Conservation (phyloP, 306 rosid species). For the Citrullus colocynthis region DNA sequence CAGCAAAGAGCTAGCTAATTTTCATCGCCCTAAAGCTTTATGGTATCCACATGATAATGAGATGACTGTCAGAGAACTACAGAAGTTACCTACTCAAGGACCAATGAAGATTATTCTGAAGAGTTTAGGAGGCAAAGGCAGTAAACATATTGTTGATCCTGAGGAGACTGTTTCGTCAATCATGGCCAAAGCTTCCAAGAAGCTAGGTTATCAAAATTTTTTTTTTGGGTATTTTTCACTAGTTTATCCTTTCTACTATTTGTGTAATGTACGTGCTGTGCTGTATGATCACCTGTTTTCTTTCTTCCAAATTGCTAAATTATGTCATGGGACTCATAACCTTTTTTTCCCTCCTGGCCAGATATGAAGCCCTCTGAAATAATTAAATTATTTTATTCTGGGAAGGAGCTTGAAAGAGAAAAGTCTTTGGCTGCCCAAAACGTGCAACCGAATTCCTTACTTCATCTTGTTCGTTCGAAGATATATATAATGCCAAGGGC, state of each 20-base stretch:
- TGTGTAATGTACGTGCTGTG: not conserved
- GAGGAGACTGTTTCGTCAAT: constrained; percentile 75
- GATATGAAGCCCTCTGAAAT: constrained; percentile 74
- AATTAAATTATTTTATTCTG: constrained; percentile 59
- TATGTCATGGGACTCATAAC: not conserved
- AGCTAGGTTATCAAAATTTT: constrained; percentile 59
- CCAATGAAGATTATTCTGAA: constrained; percentile 75
- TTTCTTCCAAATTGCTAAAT: not conserved
- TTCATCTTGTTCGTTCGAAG: constrained; percentile 91
- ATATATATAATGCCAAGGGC: constrained; percentile 66
- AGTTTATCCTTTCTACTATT: not conserved
- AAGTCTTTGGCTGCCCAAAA: constrained; percentile 66
- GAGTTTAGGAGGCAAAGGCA: constrained; percentile 94
- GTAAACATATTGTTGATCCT: constrained; percentile 64
- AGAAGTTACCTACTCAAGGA: constrained; percentile 62
- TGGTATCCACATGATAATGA: constrained; percentile 94
- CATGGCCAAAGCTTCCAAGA: constrained; percentile 79
- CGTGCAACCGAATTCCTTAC: constrained; percentile 79
- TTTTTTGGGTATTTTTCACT: constrained; percentile 6
- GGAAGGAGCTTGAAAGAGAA: constrained; percentile 71
- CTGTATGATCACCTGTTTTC: constrained; percentile 2
- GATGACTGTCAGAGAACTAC: constrained; percentile 70
- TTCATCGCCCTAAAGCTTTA: constrained; percentile 90
- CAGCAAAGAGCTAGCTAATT: constrained; percentile 92
- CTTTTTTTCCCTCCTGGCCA: constrained; percentile 11